Base-by-base conservation (phyloP, 2,329 filamentous ascomycete species). In the Alternaria infectoria region DNA sequence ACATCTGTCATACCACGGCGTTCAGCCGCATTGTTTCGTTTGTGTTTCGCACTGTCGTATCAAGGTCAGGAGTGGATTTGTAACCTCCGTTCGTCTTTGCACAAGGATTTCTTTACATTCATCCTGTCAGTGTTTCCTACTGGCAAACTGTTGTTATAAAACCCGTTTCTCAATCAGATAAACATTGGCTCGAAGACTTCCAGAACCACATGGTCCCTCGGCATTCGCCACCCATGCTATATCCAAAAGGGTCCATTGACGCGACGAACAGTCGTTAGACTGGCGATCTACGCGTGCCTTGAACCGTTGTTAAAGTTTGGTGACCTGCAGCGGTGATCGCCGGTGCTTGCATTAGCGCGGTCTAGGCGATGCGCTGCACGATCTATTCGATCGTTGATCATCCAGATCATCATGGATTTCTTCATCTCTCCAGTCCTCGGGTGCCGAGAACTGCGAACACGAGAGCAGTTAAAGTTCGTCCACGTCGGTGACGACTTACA, bases 11-110 rank as follows among this genome's bases (percentile, higher is more conserved):
- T 46, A 25, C 15, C 32, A 45, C 17, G 55, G 55, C 26, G 19
- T 54, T 26, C n/a, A 43, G 36, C 57, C 36, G 45, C 26, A 47
- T 59, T 26, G 25, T 54, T 54, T 59, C 49, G 13, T 59, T 46
- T 46, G 49, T 59, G 43, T 46, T 59, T 47, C 44, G n/a, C n/a
- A n/a, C 15, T 56, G 43, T 32, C 26, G 12, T 28, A 21, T 28
- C 13, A 43, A 54, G n/a, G 46, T 9, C 17, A 28, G 15, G 12
- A 51, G 23, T 23, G 15, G 30, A 32, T 9, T 19, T 25, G 52
- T 25, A 43, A 26, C 23, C n/a, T 51, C 13, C 26, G 25, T 21
- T 52, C 30, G 13, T 52, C 30, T 51, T 40, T 40, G 30, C 30
- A 52, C 19, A 52, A 21, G 23, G n/a, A 25, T 23, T 15, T 52